phyloP scores from a whole-genome alignment of 2,329 filamentous ascomycete genomes.

The Teratosphaeria destructans region DNA sequence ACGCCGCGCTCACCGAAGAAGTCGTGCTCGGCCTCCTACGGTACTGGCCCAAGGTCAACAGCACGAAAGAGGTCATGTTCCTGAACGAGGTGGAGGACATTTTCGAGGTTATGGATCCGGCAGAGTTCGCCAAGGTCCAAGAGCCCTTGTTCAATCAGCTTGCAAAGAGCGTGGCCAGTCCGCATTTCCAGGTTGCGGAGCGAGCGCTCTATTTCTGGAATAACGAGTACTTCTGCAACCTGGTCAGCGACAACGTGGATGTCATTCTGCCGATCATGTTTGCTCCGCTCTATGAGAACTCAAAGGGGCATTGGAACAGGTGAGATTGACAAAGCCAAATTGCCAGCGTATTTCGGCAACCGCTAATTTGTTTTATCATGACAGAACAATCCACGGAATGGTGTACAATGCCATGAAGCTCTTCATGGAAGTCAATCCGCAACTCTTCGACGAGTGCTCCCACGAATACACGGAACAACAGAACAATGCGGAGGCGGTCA shows the following conservation, averaged over 20 bases:
- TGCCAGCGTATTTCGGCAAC: neutral
- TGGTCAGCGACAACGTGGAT: constrained; percentile 97
- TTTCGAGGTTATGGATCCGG: constrained; percentile 98
- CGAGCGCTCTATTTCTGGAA: constrained; percentile 99
- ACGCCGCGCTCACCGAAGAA: constrained; percentile 93
- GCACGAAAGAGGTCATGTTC: constrained; percentile 99
- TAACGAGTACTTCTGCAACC: constrained; percentile 99
- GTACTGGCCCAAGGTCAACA: constrained; percentile 99
- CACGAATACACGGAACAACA: constrained; percentile 97
- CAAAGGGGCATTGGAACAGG: constrained; percentile 98
- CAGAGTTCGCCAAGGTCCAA: constrained; percentile 96
- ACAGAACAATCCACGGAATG: constrained; percentile 96
- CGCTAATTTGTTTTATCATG: constrained; percentile 4
- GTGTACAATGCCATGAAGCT: constrained; percentile 99
- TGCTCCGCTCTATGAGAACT: constrained; percentile 94
- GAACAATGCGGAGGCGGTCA: constrained; percentile 76
- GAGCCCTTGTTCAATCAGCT: constrained; percentile 95
- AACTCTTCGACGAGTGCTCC: constrained; percentile 96
- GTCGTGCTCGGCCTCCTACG: constrained; percentile 87
- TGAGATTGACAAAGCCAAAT: constrained; percentile 30
- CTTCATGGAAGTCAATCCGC: constrained; percentile 99
- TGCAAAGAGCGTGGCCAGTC: constrained; percentile 94
- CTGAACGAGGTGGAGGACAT: constrained; percentile 98
- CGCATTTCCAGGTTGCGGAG: constrained; percentile 97
- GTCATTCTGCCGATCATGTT: constrained; percentile 99